phyloP scores from a whole-genome alignment of 345 rosid species.

The Gossypium ekmanianum region DNA sequence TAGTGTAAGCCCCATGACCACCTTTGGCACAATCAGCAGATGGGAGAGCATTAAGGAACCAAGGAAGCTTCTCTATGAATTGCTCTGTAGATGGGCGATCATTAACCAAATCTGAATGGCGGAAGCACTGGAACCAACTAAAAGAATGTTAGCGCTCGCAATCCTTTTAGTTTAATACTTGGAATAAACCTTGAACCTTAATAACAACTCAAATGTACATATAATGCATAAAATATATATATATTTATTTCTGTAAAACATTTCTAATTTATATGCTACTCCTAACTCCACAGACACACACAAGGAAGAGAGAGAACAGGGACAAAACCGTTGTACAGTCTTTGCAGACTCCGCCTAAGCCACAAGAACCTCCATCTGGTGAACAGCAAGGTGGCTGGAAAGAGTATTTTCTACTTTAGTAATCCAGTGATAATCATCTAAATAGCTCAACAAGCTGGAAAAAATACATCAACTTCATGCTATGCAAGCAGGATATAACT shows the following conservation, averaged over 20 bases:
- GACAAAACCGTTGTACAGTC: constrained; percentile 86
- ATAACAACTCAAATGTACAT: constrained; percentile 10
- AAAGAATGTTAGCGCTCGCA: constrained; percentile 24
- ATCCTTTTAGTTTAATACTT: background rate
- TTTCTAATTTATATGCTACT: constrained; percentile 20
- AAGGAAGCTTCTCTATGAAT: constrained; percentile 82
- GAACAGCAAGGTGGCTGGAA: constrained; percentile 90
- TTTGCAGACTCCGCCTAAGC: constrained; percentile 66
- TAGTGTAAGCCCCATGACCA: constrained; percentile 94
- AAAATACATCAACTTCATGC: background rate
- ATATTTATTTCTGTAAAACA: background rate
- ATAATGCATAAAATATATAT: background rate
- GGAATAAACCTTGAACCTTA: background rate
- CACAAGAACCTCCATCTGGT: constrained; percentile 65
- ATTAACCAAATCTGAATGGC: constrained; percentile 63
- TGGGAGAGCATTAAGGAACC: constrained; percentile 89
- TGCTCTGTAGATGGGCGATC: constrained; percentile 76
- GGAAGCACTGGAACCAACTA: constrained; percentile 71
- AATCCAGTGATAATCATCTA: constrained; percentile 9
- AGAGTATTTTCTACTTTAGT: background rate
- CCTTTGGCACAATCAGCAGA: constrained; percentile 99
- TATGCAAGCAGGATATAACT: background rate
- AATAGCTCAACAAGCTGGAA: constrained; percentile 1
- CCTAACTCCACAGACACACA: background rate
- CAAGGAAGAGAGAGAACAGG: constrained; percentile 9